Base-by-base conservation (phyloP, 305 asterid species). In the Euphrasia arctica region DNA sequence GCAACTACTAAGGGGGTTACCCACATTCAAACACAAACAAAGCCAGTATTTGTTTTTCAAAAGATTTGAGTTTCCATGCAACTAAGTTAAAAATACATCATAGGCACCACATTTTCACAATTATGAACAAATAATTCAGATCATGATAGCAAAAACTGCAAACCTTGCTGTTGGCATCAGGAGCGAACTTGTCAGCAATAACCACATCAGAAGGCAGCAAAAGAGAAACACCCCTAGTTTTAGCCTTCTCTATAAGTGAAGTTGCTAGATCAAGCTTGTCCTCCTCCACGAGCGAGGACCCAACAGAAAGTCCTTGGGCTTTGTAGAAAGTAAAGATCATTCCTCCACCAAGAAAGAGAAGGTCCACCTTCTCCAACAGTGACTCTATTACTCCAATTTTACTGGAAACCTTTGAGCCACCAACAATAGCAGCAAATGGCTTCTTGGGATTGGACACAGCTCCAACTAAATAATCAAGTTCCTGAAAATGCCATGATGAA, bases 241-340 rank as follows among this genome's bases (percentile, higher is more conserved):
- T 85, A 15, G 92, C 95, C 81, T 87, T 87, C 62, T 52, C 82
- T 32, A 85, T 77, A 60, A 87, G 87, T 15, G 86, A 59, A 27
- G 85, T 83, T 41, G 95, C 95, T 58, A 87, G 92, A 11, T 76
- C 88, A 41, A 87, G 83, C 75, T 87, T 87, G 83, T 87, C 93
- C 13, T 65, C 93, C 72, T 87, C 95, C 9, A 87, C 88, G 36
- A 87, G 74, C 54, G 93, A 87, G 1, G 93, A 81, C 14, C 95
- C 95, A 4, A 87, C 93, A 13, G 88, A 66, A 49, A 75, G 75
- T 54, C 95, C 93, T 77, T 85, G 93, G 45, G 95, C 91, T 67
- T 85, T 87, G 83, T 83, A 87, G 73, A 87, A 87, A 32, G 95
- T 87, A 74, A 83, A 85, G 76, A 82, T 87, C 95, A 85, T 87